Base-by-base conservation (phyloP, 805 yeast genomes). In the Candida hispaniensis region DNA sequence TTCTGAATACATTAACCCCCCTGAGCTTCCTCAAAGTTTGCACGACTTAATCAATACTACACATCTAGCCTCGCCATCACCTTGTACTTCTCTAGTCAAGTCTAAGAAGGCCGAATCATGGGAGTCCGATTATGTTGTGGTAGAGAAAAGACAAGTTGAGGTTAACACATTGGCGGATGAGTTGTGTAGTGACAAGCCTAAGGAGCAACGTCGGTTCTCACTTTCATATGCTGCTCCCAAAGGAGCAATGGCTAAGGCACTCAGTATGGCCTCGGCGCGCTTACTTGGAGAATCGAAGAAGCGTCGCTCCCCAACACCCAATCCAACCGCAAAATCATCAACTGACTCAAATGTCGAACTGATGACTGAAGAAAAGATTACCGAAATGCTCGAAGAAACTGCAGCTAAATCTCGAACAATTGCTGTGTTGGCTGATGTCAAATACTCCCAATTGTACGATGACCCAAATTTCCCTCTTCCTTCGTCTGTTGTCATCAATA, bases 121-220 rank as follows among this genome's bases (percentile, higher is more conserved):
- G 39, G 94, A 83, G 47, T 75, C 73, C 45, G 96, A 85, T 49
- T 88, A 88, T 48, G 97, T 88, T 19, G 93, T 88, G 23, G 86
- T 88, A 17, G 97, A 88, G 54, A 91, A 88, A 54, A 70, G 93
- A 32, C 82, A 91, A 0, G 96, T 88, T 3, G 97, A 91, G 52
- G 93, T 88, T 6, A 88, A 88, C 60, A 88, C 94, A 2, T 64
- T 91, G 39, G 98, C 98, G 3, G 97, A 88, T 55, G 95, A 86
- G 53, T 60, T 88, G 34, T 86, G 82, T 10, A 56, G 40, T 27
- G 49, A 52, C 11, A 13, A 23, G 2, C 41, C 26, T 1, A 11
- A 12, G 6, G 22, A 25, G 3, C 46, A 42, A 12, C 44, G 61
- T 14, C 47, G 58, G 9, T 43, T 51, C 23, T 52, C 59, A 5